Evolutionary conservation across 495 filamentous ascomycete genomes (phyloP), one percentile per base, ranked within the genome.

Genomic region (Chaetomium fimeti): DNA sequence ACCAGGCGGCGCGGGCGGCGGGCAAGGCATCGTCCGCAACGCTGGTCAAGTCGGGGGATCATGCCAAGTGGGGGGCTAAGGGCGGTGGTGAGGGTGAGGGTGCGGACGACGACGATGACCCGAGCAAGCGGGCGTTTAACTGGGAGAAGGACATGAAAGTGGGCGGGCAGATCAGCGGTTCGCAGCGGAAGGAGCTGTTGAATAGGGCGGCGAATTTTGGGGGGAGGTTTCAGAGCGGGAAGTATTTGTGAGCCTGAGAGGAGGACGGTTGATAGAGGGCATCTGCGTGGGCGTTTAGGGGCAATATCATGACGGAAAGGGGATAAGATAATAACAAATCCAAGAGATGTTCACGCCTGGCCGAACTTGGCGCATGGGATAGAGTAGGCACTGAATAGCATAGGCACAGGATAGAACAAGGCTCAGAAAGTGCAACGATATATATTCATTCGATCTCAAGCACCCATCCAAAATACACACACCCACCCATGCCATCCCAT

Each of bases 111-210:
- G 84, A 94, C 32, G 84, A 94, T 29, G 93, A 98, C 74, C 94
- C 94, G 25, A 95, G 90, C 71, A 85, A 85, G 74, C 81, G 94
- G 64, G 88, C 86, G 11, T 98, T 97, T 79, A 92, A 97, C 77
- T 81, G 85, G 52, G 92, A 98, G 77, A 98, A 97, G 81, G 94
- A 98, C 76, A 94, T 98, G 82, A 88, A 84, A 53, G 79, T 88
- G 12, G 87, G 88, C 13, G 84, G 86, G 3, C 87, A 85, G 72
- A 84, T 97, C 47, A 88, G 87, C n/a, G 76, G 87, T 69, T 77
- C 84, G 22, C 85, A 96, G 81, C 87, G 87, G 66, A 87, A 82
- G 64, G 89, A 97, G 71, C 78, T 98, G 83, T 66, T 98, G 53
- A 88, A 86, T 52, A 86, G 86, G 68, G 91, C 93, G 12, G 84